A percentile compares a stretch with the other conserved stretches of the same genome.
Evolutionary conservation across 768 basidiomycete genomes (phyloP).

Genomic region (Podaxis carcinomalis): DNA sequence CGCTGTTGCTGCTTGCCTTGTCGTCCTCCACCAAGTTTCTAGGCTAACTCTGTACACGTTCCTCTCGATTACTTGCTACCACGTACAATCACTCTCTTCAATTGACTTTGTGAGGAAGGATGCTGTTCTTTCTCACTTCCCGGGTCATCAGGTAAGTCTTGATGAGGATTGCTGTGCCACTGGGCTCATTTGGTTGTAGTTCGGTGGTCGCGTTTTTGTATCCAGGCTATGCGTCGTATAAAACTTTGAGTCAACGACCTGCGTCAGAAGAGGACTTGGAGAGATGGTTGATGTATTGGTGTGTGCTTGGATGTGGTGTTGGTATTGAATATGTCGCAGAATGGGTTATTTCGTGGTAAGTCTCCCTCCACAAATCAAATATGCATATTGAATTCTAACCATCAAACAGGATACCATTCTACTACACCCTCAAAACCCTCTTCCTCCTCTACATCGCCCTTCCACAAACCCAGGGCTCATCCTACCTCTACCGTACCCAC

Average conservation of each 20-base stretch:
- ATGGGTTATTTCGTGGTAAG: conserved; percentile 85
- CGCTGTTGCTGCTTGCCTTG: no score
- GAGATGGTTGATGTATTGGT: conserved; percentile 98
- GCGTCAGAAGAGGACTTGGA: conserved; percentile 83
- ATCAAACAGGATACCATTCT: conserved; percentile 77
- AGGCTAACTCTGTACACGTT: no score
- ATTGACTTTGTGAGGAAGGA: conserved; percentile 13
- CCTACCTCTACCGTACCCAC: conserved; percentile 76
- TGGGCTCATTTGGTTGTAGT: neutral
- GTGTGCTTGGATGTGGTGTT: conserved; percentile 79
- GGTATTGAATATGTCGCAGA: conserved; percentile 81
- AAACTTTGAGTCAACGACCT: conserved; percentile 83
- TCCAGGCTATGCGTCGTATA: conserved; percentile 96
- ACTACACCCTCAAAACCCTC: conserved; percentile 73
- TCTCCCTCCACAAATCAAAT: conserved; percentile 1
- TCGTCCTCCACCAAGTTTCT: neutral
- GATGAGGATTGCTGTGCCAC: neutral
- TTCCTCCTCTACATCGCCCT: conserved; percentile 89
- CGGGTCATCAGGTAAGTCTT: conserved; percentile 41
- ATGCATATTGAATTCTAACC: neutral
- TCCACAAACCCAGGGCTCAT: conserved; percentile 85
- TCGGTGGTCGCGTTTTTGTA: conserved; percentile 68
- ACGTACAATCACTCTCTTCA: neutral
- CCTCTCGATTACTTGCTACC: neutral
- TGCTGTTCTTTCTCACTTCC: conserved; percentile 48